Percentiles rank a stretch among this genome's conserved stretches.
phyloP scores from a whole-genome alignment of 139 green algal species.

The Medakamo hakoo region DNA sequence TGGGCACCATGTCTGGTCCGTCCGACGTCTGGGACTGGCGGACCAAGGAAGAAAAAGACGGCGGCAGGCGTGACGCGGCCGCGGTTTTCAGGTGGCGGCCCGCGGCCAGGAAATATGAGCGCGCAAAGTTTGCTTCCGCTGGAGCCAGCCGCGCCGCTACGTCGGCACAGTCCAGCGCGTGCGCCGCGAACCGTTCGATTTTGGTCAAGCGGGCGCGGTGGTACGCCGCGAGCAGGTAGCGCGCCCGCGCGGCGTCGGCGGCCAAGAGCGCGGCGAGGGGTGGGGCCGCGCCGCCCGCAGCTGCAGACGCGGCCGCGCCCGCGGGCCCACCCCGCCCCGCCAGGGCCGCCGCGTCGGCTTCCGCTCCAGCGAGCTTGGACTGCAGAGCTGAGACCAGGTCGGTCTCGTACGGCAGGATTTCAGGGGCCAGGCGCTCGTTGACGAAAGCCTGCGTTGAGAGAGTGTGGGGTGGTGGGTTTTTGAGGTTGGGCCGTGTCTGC shows the following conservation, averaged over 20 bases:
- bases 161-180: conserved; percentile 15
- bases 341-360: too few relatives aligned
- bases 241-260: conserved; percentile 16
- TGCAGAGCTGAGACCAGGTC: conserved; percentile 21
- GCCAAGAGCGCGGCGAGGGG: conserved; percentile 12
- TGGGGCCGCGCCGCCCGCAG: conserved; percentile 14
- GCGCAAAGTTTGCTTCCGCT: not conserved
- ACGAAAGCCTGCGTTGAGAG: conserved; percentile 7
- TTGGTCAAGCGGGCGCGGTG: conserved; percentile 21
- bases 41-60: not conserved
- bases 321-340: too few relatives aligned
- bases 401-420: conserved; percentile 23
- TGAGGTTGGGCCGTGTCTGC: too few relatives aligned
- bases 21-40: not conserved
- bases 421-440: conserved; percentile 29
- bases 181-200: conserved; percentile 25
- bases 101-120: not conserved
- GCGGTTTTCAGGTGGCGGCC: not conserved
- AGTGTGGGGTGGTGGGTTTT: too few relatives aligned
- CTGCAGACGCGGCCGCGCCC: too few relatives aligned
- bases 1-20: not conserved
- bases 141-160: not conserved
- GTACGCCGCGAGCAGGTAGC: conserved; percentile 30
- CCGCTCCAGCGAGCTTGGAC: conserved; percentile 1
- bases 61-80: not conserved